Conservation (phyloP, 352 stramenopile species). For the Elongisporangium anandrum region DNA sequence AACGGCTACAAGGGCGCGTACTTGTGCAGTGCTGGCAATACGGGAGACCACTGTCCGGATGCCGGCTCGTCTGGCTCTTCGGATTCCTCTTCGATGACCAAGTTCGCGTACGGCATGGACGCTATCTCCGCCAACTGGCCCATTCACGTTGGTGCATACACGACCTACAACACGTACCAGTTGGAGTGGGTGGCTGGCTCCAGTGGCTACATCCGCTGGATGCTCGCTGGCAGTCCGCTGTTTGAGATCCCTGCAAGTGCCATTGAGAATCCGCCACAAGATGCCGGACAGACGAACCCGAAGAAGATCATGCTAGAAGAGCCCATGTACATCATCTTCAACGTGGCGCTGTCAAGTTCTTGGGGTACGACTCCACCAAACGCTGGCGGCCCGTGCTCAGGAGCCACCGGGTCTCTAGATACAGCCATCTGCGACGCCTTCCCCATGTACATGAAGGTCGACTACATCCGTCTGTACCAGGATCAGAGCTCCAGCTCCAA, state of each 20-base stretch:
- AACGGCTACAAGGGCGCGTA: constrained; percentile 62
- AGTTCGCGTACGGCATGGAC: constrained; percentile 63
- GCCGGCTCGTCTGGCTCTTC: constrained; percentile 12
- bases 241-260: constrained; percentile 80
- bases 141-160: constrained; percentile 76
- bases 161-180: constrained; percentile 67
- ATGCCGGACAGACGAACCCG: constrained; percentile 49
- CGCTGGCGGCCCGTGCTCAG: constrained; percentile 34
- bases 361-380: constrained; percentile 74
- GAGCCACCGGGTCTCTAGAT: constrained; percentile 15
- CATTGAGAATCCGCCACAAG: constrained; percentile 48
- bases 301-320: constrained; percentile 91
- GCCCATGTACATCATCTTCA: constrained; percentile 93
- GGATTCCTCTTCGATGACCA: constrained; percentile 8
- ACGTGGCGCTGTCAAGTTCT: constrained; percentile 88
- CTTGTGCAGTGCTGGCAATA: constrained; percentile 54
- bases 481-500: too few relatives aligned
- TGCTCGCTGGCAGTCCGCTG: constrained; percentile 78
- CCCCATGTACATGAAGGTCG: constrained; percentile 67
- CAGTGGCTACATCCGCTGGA: constrained; percentile 63
- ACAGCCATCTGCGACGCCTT: constrained; percentile 57
- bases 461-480: constrained; percentile 74
- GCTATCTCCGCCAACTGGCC: constrained; percentile 89
- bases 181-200: constrained; percentile 61
- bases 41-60: constrained; percentile 17